A percentile compares a stretch with the other conserved stretches of the same genome.
Conservation (phyloP, 2,329 filamentous ascomycete species). For the Curvularia eragrostidis region DNA sequence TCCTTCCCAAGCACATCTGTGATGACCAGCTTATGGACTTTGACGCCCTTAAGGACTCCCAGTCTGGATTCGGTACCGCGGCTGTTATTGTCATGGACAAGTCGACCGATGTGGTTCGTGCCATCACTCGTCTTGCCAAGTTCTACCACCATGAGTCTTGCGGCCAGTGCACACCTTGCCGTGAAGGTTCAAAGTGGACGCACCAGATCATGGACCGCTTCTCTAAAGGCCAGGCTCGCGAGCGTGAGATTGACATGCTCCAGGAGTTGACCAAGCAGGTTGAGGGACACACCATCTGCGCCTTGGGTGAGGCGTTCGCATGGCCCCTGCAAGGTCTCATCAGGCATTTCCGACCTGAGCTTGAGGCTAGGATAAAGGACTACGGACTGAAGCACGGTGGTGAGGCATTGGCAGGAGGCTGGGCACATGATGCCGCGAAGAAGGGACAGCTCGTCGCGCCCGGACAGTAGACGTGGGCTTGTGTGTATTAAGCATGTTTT, state of each 20-base stretch:
- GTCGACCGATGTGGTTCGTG: conserved; percentile 92
- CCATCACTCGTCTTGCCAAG: conserved; percentile 88
- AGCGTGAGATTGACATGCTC: conserved; percentile 98
- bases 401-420: conserved; percentile 82
- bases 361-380: conserved; percentile 87
- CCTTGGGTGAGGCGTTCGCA: conserved; percentile 95
- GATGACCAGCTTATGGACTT: conserved; percentile 99
- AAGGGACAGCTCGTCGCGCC: conserved; percentile 87
- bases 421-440: conserved; percentile 75
- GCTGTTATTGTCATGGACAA: conserved; percentile 99
- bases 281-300: conserved; percentile 98
- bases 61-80: conserved; percentile 95
- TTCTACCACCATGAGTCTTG: conserved; percentile 99
- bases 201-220: conserved; percentile 99
- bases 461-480: conserved; percentile 68
- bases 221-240: conserved; percentile 85
- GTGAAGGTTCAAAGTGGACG: conserved; percentile 98
- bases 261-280: conserved; percentile 99
- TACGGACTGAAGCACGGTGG: conserved; percentile 77
- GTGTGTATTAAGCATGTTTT: conserved; percentile 40
- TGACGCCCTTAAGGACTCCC: conserved; percentile 95
- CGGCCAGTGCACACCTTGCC: conserved; percentile 98
- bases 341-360: conserved; percentile 94
- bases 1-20: conserved; percentile 87
- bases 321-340: conserved; percentile 99